Percentiles rank a stretch among this genome's conserved stretches.
Conservation (phyloP, 2,329 filamentous ascomycete genomes). For the Aspergillus fischeri region DNA sequence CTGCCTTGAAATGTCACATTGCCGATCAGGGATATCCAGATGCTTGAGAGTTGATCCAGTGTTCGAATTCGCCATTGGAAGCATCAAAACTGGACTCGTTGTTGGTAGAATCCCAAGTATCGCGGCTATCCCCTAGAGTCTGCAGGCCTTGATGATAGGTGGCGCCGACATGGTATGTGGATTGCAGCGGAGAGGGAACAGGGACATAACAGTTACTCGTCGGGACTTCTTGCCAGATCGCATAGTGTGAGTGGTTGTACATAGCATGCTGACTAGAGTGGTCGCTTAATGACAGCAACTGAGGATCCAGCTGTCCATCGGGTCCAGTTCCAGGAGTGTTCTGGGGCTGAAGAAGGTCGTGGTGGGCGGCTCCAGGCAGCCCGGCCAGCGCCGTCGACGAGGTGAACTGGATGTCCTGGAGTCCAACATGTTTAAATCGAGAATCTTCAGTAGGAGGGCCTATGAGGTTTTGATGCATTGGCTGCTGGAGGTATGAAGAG, state of each 20-base stretch:
- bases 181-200: conserved; percentile 11
- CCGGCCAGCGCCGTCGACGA: conserved; percentile 38
- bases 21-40: conserved; percentile 9
- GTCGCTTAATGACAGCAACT: conserved; percentile 32
- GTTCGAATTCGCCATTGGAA: conserved; percentile 43
- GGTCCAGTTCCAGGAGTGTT: conserved; percentile 21
- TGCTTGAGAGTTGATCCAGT: conserved; percentile 38
- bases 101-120: conserved; percentile 34
- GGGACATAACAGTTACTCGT: conserved; percentile 17
- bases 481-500: conserved; percentile 51
- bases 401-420: conserved; percentile 28
- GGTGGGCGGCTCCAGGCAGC: conserved; percentile 40
- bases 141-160: conserved; percentile 27
- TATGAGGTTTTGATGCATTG: conserved; percentile 40
- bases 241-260: conserved; percentile 15
- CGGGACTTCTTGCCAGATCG: conserved; percentile 22
- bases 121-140: conserved; percentile 30
- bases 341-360: conserved; percentile 40
- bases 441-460: conserved; percentile 41
- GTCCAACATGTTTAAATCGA: conserved; percentile 37
- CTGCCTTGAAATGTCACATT: neutral
- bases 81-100: conserved; percentile 34
- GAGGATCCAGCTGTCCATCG: conserved; percentile 40
- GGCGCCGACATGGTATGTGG: conserved; percentile 10
- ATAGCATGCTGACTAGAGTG: conserved; percentile 10